Evolutionary conservation across 108 stramenopile genomes (phyloP).

Genomic region (Fragilaria radians): DNA sequence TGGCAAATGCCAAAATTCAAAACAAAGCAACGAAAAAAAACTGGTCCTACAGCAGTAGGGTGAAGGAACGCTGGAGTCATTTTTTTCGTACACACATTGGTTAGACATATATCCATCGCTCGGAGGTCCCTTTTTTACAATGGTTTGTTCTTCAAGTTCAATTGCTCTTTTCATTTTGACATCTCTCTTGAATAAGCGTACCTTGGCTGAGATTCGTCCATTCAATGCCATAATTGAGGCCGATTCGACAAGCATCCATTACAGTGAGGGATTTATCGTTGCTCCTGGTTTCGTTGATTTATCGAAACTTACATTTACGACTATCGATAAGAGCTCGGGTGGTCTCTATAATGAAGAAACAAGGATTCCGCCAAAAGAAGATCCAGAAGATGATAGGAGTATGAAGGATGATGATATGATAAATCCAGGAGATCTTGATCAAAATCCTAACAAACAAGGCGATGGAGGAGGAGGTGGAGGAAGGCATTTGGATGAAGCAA

Average conservation of each 20-base stretch:
- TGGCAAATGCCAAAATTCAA: no score
- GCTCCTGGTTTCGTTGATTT: slow-evolving; percentile 78
- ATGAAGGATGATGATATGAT: slow-evolving; percentile 11
- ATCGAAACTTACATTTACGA: slow-evolving; percentile 35
- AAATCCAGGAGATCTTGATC: not conserved
- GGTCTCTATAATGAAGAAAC: slow-evolving; percentile 3
- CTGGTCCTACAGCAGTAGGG: no score
- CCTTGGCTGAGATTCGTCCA: slow-evolving; percentile 3
- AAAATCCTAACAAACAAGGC: slow-evolving; percentile 8
- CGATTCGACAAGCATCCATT: slow-evolving; percentile 1
- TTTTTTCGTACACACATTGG: no score
- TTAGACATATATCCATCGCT: no score
- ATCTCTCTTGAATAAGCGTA: no score
- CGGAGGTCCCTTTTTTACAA: no score
- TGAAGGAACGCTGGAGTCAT: no score
- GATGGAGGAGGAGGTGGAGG: slow-evolving; percentile 22
- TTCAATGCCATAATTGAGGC: slow-evolving; percentile 7
- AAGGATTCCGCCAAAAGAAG: not conserved
- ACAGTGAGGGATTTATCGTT: slow-evolving; percentile 46
- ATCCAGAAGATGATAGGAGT: slow-evolving; percentile 6
- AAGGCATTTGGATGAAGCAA: slow-evolving; percentile 1
- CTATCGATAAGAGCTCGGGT: slow-evolving; percentile 10
- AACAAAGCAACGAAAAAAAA: no score
- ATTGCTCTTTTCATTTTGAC: no score
- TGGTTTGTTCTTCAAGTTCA: no score